Evolutionary conservation across 2,329 filamentous ascomycete species (phyloP).

Genomic region (Diaporthe longicolla): DNA sequence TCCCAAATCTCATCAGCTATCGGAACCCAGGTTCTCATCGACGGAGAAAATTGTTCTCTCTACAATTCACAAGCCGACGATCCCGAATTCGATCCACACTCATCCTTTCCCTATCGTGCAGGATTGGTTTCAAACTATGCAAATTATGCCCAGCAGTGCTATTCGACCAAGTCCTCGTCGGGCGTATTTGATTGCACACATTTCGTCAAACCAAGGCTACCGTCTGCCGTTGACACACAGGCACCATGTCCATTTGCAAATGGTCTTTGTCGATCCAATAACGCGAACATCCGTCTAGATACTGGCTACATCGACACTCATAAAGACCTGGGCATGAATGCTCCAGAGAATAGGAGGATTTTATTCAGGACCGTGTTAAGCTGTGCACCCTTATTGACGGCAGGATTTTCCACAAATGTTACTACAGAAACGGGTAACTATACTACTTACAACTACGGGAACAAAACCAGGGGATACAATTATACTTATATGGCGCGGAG

Average conservation of each 20-base stretch:
- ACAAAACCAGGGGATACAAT: background rate
- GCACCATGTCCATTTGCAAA: slow-evolving; percentile 44
- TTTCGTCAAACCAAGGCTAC: background rate
- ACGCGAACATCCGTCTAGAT: slow-evolving; percentile 39
- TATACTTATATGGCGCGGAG: slow-evolving; percentile 24
- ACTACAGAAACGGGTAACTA: background rate
- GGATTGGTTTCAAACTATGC: background rate
- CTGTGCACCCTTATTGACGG: slow-evolving; percentile 35
- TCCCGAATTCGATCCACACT: background rate
- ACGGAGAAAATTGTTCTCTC: slow-evolving; percentile 29
- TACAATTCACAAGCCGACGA: background rate
- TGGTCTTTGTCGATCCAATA: slow-evolving; percentile 36
- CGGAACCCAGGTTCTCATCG: slow-evolving; percentile 28
- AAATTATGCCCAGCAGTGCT: slow-evolving; percentile 44
- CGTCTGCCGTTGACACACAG: slow-evolving; percentile 9
- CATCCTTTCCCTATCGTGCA: background rate
- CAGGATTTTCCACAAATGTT: slow-evolving; percentile 1
- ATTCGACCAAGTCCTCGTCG: slow-evolving; percentile 29
- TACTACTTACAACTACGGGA: slow-evolving; percentile 37
- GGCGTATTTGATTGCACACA: slow-evolving; percentile 23
- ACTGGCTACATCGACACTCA: slow-evolving; percentile 44
- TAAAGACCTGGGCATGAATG: slow-evolving; percentile 46
- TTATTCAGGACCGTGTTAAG: slow-evolving; percentile 9
- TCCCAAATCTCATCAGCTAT: slow-evolving; percentile 11
- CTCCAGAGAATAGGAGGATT: slow-evolving; percentile 41